phyloP scores from a whole-genome alignment of 768 basidiomycete species.

The Leucosporidium yakuticum region DNA sequence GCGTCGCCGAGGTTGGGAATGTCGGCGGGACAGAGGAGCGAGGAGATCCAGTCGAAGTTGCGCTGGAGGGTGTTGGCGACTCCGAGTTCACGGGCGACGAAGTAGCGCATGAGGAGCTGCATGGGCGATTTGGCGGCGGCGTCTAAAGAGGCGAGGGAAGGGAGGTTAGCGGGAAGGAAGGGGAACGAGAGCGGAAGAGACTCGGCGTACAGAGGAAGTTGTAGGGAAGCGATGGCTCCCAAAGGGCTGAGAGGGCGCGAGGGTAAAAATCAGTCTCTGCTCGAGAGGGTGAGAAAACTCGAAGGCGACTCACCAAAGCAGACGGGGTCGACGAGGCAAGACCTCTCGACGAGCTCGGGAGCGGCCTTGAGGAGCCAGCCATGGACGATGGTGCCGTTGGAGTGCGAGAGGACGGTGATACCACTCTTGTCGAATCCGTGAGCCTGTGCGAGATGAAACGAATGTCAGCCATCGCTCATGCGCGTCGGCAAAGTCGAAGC shows the following conservation, averaged over 20 bases:
- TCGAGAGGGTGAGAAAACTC: too few species aligned
- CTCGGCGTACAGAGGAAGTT: slow-evolving; percentile 60
- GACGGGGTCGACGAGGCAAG: slow-evolving; percentile 78
- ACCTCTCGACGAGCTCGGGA: slow-evolving; percentile 62
- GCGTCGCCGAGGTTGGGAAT: slow-evolving; percentile 53
- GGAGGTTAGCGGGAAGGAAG: slow-evolving; percentile 71
- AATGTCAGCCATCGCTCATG: slow-evolving; percentile 45
- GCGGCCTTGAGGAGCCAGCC: slow-evolving; percentile 81
- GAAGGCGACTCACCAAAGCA: slow-evolving; percentile 43
- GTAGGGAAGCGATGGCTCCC: slow-evolving; percentile 83
- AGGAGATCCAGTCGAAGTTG: slow-evolving; percentile 49
- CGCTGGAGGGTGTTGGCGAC: slow-evolving; percentile 53
- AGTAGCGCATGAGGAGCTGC: slow-evolving; percentile 72
- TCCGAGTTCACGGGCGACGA: slow-evolving; percentile 77
- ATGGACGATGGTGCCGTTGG: slow-evolving; percentile 66
- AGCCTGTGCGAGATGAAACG: slow-evolving; percentile 12
- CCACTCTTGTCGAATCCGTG: slow-evolving; percentile 53
- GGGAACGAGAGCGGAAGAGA: too few species aligned
- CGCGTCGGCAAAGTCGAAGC: too few species aligned
- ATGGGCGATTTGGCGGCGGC: slow-evolving; percentile 43
- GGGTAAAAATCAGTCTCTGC: too few species aligned
- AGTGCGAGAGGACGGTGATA: slow-evolving; percentile 74
- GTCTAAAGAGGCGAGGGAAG: slow-evolving; percentile 80
- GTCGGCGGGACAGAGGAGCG: slow-evolving; percentile 82
- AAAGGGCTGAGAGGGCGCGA: slow-evolving; percentile 48